These are phyloP conservation scores for Fusarium succisae DNA, from an alignment of 2,329 filamentous ascomycete species.

Conservation along the genomic window DNA sequence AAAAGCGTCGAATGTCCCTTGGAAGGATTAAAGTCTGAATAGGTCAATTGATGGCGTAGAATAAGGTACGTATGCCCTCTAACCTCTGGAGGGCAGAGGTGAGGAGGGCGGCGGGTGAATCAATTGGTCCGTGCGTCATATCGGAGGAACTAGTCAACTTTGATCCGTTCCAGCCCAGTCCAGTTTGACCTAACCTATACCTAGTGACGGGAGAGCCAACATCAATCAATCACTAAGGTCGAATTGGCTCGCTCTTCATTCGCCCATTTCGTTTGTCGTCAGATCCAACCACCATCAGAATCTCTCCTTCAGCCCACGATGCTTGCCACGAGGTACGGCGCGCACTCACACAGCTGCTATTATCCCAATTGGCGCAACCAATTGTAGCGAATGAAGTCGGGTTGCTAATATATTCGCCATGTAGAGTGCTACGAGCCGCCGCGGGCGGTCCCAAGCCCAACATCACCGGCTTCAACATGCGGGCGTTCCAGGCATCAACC, in stretches of 20 bases:
- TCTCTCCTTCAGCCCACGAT: constrained; percentile 44
- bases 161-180: constrained; percentile 32
- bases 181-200: constrained; percentile 9
- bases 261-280: constrained; percentile 43
- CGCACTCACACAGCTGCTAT: background rate
- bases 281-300: constrained; percentile 41
- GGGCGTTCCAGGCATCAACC: constrained; percentile 78
- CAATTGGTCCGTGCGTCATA: constrained; percentile 32
- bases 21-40: constrained; percentile 10
- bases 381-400: background rate
- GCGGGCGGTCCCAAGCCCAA: constrained; percentile 68
- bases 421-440: constrained; percentile 61
- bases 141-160: constrained; percentile 38
- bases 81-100: constrained; percentile 28
- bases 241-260: constrained; percentile 46
- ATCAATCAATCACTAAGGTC: constrained; percentile 29
- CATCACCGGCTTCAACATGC: constrained; percentile 92
- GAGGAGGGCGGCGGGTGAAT: constrained; percentile 28
- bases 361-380: constrained; percentile 9
- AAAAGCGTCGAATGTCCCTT: constrained; percentile 2
- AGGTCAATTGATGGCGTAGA: constrained; percentile 22
- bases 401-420: constrained; percentile 25
- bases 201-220: constrained; percentile 11
- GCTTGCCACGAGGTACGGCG: constrained; percentile 52
- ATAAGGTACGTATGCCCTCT: constrained; percentile 5